Base-by-base conservation (phyloP, 2,329 filamentous ascomycete species). In the Fonsecaea erecta region DNA sequence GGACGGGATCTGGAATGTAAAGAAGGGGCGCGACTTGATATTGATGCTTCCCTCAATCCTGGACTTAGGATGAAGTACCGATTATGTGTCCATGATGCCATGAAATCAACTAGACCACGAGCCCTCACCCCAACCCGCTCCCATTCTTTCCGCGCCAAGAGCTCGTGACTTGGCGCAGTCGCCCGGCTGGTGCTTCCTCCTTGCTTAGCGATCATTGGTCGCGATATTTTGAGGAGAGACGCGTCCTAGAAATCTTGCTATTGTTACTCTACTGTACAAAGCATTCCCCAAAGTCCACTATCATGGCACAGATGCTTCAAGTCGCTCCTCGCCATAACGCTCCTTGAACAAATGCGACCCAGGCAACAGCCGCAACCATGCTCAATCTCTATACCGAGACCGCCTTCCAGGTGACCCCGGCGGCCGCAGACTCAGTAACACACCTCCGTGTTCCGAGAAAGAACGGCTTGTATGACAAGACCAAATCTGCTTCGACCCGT, bases 361-460 rank as follows among this genome's bases (percentile, higher is more conserved):
- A 12, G 35, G 16, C 46, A n/a, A 6, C 60, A 26, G 18, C 28
- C 37, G 54, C 60, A 66, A 58, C 32, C 48, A 72, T 72, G 71
- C 71, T 72, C 58, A 70, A 67, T 56, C 67, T 72, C 51, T 72
- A 72, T 66, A 68, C 64, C 18, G 71, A 72, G 56, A 70, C 68
- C 21, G 67, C 69, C 53, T 68, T 71, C 52, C 56, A 70, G 62
- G 64, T 69, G 48, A 65, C 55, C n/a, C 48, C 71, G 28, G 60
- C 66, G 26, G 68, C 63, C n/a, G 26, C 64, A 14, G 55, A 68
- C 28, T 65, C 62, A 11, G 58, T 60, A 4, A 48, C 64, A n/a
- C 52, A 63, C 28, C 59, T 69, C 37, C 60, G 60, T 55, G 65
- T 72, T 32, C 69, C 69, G 12, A 52, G 69, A 56, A 62, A 53